Conservation (phyloP, 768 basidiomycete species). For the Lentinula boryana region DNA sequence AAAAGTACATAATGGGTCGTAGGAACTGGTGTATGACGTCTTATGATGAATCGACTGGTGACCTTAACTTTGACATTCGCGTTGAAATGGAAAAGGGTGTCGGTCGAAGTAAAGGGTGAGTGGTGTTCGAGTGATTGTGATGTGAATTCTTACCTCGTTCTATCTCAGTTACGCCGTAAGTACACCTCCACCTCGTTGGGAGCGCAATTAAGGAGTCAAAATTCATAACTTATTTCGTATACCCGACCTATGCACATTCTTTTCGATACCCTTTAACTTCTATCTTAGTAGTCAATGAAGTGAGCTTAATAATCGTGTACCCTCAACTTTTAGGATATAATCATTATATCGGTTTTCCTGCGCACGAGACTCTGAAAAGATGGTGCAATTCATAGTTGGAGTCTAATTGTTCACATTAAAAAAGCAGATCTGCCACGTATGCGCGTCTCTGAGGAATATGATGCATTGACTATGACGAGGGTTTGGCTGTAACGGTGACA, state of each 20-base stretch:
- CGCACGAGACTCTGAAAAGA: no score
- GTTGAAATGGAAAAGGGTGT: conserved; percentile 81
- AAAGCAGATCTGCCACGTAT: no score
- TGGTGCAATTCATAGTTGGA: no score
- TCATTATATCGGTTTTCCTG: no score
- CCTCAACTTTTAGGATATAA: no score
- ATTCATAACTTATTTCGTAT: not conserved
- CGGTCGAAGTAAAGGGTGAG: conserved; percentile 78
- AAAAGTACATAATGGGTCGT: conserved; percentile 79
- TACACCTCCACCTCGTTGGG: conserved; percentile 38
- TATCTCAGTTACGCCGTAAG: conserved; percentile 34
- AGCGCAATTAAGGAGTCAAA: conserved; percentile 6
- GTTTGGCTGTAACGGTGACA: conserved; percentile 26
- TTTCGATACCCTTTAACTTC: conserved; percentile 3
- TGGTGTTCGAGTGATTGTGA: not conserved
- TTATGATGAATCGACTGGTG: conserved; percentile 51
- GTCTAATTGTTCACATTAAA: no score
- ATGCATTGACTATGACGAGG: not conserved
- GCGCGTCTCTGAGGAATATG: not conserved
- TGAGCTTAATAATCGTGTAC: not conserved
- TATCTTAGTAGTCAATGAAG: not conserved
- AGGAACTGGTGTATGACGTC: conserved; percentile 82
- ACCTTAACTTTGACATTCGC: conserved; percentile 75
- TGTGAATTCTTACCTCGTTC: not conserved
- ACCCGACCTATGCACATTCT: not conserved